phyloP scores from a whole-genome alignment of 306 rosid genomes.

The Corylus avellana region DNA sequence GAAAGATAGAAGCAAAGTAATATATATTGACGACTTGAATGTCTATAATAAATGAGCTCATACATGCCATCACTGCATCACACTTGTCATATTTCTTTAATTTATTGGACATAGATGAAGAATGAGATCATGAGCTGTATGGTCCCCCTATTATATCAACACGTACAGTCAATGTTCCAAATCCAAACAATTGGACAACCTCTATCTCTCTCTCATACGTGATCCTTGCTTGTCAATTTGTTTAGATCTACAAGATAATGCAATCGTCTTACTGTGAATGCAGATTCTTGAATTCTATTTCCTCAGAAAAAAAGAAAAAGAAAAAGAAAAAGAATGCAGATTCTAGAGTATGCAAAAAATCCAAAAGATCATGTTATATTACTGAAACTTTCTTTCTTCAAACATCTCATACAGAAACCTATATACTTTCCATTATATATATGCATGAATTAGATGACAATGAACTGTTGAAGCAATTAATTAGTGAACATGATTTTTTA shows the following conservation, averaged over 20 bases:
- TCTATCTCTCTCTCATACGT: conserved; percentile 27
- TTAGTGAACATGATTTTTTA: too few relatives aligned
- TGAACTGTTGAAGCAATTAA: too few relatives aligned
- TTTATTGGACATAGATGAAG: conserved; percentile 24
- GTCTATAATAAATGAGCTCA: conserved; percentile 34
- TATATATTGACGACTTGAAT: background rate
- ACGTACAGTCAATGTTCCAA: conserved; percentile 26
- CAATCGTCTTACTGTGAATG: background rate
- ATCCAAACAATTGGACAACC: background rate
- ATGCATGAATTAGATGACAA: too few relatives aligned
- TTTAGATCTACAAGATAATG: conserved; percentile 18
- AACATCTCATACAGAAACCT: too few relatives aligned
- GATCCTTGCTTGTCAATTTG: conserved; percentile 13
- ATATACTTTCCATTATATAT: too few relatives aligned
- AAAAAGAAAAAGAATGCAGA: too few relatives aligned
- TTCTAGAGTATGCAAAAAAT: background rate
- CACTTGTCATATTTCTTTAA: conserved; percentile 33
- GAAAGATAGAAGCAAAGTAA: background rate
- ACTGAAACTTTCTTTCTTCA: background rate
- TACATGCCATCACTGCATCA: background rate
- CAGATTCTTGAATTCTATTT: conserved; percentile 22
- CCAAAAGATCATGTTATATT: background rate
- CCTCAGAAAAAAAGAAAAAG: too few relatives aligned
- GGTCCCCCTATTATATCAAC: conserved; percentile 42
- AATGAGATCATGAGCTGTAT: conserved; percentile 34